Base-by-base conservation (phyloP, 2,329 filamentous ascomycete genomes). In the Lecanicillium sp. region DNA sequence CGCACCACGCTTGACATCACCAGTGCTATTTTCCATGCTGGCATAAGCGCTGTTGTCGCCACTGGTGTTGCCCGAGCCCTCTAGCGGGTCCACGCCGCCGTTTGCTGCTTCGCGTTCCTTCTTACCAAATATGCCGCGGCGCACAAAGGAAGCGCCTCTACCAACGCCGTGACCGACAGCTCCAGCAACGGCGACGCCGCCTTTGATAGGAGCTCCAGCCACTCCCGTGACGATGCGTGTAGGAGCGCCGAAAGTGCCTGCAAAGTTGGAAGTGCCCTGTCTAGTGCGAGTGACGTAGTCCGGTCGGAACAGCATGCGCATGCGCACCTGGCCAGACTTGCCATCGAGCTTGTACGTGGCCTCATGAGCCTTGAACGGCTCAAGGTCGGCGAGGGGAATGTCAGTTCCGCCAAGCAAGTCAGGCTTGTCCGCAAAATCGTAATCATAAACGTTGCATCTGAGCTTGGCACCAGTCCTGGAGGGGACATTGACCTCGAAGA, bases 391-490 rank as follows among this genome's bases (percentile, higher is more conserved):
- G 13, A 98, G 73, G 50, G 87, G 80, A 54, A 98, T 87, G 4
- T 68, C 65, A 1, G 87, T 72, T 43, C 72, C 74, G 32, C 92
- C 92, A n/a, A 98, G 67, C 57, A 84, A 85, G 60, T 98, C 92
- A 2, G 89, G 87, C 62, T 89, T 90, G 59, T 94, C 88, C 34
- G 87, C 90, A 68, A 97, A 94, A 59, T 98, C 92, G 77, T 90
- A 98, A 57, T 98, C 92, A 58, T 82, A 94, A 3, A 97, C 81
- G 40, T 86, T 84, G 53, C 87, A 79, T 22, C 72, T 73, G 62
- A 98, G 92, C 18, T 92, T 77, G 28, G 89, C 84, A 0, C 74
- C 87, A 13, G 88, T 95, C 42, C 92, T 77, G 12, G 88, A 94
- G 14, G 86, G 80, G 37, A 98, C 69, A 1, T 80, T 71, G 1